Evolutionary conservation across 192 early-diverging fungal genomes (phyloP).

Genomic region (Funneliformis mosseae): DNA sequence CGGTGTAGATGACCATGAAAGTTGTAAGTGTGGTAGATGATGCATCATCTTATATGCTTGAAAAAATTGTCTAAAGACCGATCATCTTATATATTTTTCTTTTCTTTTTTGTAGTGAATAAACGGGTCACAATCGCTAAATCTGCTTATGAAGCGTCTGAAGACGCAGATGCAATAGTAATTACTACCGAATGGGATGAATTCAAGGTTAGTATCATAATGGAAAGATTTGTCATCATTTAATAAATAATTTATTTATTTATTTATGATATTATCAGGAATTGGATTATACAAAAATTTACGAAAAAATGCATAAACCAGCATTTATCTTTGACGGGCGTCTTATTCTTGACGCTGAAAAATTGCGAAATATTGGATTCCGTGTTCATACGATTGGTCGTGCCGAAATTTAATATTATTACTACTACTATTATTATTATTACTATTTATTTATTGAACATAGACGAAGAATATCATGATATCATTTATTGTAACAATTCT

Average conservation of each 20-base stretch:
- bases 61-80: neutral
- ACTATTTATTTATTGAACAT: too few species aligned
- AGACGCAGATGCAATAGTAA: conserved; percentile 75
- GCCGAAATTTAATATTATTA: conserved; percentile 38
- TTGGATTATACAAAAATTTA: conserved; percentile 72
- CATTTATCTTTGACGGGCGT: conserved; percentile 91
- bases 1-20: conserved; percentile 49
- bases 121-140: conserved; percentile 62
- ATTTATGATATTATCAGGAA: conserved; percentile 4
- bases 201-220: conserved; percentile 59
- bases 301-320: conserved; percentile 77
- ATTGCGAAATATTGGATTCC: conserved; percentile 79
- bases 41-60: neutral
- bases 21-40: conserved; percentile 40
- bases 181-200: conserved; percentile 91
- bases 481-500: neutral
- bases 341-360: conserved; percentile 69
- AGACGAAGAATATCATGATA: neutral
- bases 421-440: too few species aligned
- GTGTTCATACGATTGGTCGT: conserved; percentile 66
- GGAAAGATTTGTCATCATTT: neutral
- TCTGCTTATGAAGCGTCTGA: conserved; percentile 71
- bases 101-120: conserved; percentile 51
- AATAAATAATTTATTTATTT: neutral
- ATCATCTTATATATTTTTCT: neutral